Base-by-base conservation (phyloP, 495 filamentous ascomycete species). In the Tuber melanosporum region DNA sequence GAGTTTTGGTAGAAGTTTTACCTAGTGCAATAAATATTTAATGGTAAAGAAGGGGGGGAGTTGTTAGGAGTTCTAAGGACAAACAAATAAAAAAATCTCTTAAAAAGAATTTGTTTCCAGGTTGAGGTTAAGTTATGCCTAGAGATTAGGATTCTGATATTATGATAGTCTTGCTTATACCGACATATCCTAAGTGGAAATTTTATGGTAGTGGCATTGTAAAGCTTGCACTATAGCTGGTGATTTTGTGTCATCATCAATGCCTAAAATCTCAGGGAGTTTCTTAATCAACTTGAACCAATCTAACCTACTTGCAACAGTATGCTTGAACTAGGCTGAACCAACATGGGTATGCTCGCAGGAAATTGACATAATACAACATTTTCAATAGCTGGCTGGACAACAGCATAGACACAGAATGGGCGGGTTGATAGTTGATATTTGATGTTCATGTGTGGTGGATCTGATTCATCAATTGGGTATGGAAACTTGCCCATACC, bases 11-110 rank as follows among this genome's bases (percentile, higher is more conserved):
- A 42, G 73, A 73, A 0, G 71, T 73, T 5, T 71, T 49, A 73
- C 73, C 75, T 0, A 76, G 14, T 0, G 49, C 47, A 15, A 76
- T 43, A 41, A 76, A 62, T 22, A 10, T n/a, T n/a, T n/a, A 49
- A 0, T 49, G 22, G 4, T 36, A 39, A 10, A 45, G 20, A 1
- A 14, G 45, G 39, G 69, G 45, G 1, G 46, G n/a, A n/a, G 15
- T 3, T 19, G 22, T 12, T 6, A 17, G 15, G 47, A 73, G 2
- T 36, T 73, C 6, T 47, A 26, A 69, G 49, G 71, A 3, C 71
- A 73, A 44, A 73, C 57, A 32, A 32, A 32, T 32, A 32, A 73
- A 76, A 76, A 43, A 73, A 39, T 19, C 36, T 43, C 20, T 45
- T 2, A 32, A 36, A 76, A 76, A 3, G 22, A 57, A 57, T 26